Base-by-base conservation (phyloP, 2,329 filamentous ascomycete species). In the Macrophomina phaseolina region DNA sequence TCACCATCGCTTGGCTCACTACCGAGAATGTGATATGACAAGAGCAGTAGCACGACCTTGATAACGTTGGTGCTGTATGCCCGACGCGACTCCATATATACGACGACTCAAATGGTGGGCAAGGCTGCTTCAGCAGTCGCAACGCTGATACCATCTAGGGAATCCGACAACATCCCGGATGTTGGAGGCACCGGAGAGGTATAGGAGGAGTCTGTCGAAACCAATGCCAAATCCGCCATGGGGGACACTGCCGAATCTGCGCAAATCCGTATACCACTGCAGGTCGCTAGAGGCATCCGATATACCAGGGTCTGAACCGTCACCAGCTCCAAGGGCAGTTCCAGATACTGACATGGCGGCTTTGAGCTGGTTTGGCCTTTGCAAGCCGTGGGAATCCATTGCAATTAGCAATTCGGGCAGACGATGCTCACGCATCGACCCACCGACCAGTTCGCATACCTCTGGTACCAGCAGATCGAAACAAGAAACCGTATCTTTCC, bases 151-250 rank as follows among this genome's bases (percentile, higher is more conserved):
- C 85, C 85, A 94, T 72, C 94, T 87, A 56, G 94, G 94, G 75
- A 97, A 97, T 34, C 91, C 87, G 65, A 96, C 91, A 30, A 93
- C 87, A 78, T 97, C 94, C 75, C 93, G 87, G 73, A 97, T 87
- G 72, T 92, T 97, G 70, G 87, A 86, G 46, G 94, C 88, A 9
- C 93, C 93, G 38, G 90, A 87, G 65, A 97, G 83, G 80, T 97
- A 97, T 74, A 90, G 90, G 72, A 97, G 79, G 69, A 97, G 85
- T 65, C 94, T 87, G 82, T 97, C 94, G 75, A 97, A 96, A 8
- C 94, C 94, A 66, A 97, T 78, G 2, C 94, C 94, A 76, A 97
- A 97, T 0, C 94, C 94, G 49, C 94, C 94, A 73, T 97, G 94
- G 42, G 93, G 93, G 66, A 93, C 92, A 71, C 90, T 94, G n/a